Evolutionary conservation across 2,329 filamentous ascomycete genomes (phyloP).

Genomic region (Byssothecium circinans): DNA sequence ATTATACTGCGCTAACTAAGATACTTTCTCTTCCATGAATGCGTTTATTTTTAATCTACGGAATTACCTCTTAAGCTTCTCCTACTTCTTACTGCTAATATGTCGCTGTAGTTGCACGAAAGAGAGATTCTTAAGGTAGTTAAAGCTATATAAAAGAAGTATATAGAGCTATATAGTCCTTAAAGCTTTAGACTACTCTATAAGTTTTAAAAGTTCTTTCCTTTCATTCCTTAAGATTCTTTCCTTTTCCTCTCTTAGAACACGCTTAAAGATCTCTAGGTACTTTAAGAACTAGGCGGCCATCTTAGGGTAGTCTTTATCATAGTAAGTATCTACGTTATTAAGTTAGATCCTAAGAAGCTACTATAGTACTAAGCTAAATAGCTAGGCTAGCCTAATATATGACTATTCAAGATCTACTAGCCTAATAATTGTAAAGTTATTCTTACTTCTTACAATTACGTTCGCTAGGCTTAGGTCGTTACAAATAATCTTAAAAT

Average conservation of each 20-base stretch:
- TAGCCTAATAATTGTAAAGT: constrained; percentile 7
- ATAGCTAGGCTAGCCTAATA: constrained; percentile 41
- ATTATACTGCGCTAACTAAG: constrained; percentile 8
- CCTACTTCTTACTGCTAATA: constrained; percentile 18
- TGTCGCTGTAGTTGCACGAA: constrained; percentile 27
- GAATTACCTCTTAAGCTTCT: constrained; percentile 21
- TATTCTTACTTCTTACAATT: constrained; percentile 38
- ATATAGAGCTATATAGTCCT: constrained; percentile 32
- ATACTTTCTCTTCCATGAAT: constrained; percentile 3
- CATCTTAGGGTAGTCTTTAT: constrained; percentile 25
- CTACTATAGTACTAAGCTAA: constrained; percentile 42
- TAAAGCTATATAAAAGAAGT: constrained; percentile 38
- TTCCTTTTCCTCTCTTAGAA: constrained; percentile 39
- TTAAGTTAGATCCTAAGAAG: constrained; percentile 33
- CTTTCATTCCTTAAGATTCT: constrained; percentile 25
- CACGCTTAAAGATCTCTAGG: constrained; percentile 32
- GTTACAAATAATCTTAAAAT: constrained; percentile 1
- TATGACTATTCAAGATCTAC: constrained; percentile 40
- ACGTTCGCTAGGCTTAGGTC: constrained; percentile 30
- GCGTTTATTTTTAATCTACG: constrained; percentile 4
- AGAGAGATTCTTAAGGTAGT: constrained; percentile 35
- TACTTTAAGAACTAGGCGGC: constrained; percentile 28
- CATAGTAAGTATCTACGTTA: constrained; percentile 24
- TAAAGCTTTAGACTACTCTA: constrained; percentile 39
- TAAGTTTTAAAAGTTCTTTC: constrained; percentile 35